Conservation (phyloP, 140 eudicot species). For the Cichorium intybus region DNA sequence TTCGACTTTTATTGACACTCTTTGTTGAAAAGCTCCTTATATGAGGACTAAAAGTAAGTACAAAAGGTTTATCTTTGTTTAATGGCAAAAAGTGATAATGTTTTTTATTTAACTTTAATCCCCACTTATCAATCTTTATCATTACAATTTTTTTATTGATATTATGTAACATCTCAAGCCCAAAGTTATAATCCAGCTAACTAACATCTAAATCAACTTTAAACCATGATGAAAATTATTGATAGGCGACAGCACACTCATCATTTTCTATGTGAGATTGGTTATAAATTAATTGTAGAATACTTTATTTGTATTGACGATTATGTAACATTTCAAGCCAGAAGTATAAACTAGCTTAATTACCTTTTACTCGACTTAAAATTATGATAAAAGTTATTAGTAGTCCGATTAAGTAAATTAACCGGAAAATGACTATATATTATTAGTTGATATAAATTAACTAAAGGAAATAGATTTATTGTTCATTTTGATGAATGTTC, state of each 20-base stretch:
- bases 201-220: neutral
- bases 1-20: neutral
- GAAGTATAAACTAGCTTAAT: too few relatives aligned
- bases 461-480: neutral
- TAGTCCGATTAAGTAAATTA: too few relatives aligned
- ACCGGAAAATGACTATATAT: too few relatives aligned
- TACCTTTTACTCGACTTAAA: too few relatives aligned
- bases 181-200: neutral
- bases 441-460: too few relatives aligned
- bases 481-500: constrained; percentile 1
- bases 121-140: constrained; percentile 16
- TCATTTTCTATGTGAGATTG: too few relatives aligned
- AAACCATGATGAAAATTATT: too few relatives aligned
- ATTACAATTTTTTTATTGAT: neutral
- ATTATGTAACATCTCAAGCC: neutral
- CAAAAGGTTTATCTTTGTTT: constrained; percentile 38
- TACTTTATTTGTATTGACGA: too few relatives aligned
- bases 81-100: constrained; percentile 22
- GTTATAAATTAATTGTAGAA: too few relatives aligned
- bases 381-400: too few relatives aligned
- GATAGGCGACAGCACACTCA: too few relatives aligned
- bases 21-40: constrained; percentile 23
- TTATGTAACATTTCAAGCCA: too few relatives aligned
- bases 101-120: constrained; percentile 31
- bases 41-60: constrained; percentile 22